phyloP scores from a whole-genome alignment of 1,284 basidiomycete genomes.

The Vanrija sp. region DNA sequence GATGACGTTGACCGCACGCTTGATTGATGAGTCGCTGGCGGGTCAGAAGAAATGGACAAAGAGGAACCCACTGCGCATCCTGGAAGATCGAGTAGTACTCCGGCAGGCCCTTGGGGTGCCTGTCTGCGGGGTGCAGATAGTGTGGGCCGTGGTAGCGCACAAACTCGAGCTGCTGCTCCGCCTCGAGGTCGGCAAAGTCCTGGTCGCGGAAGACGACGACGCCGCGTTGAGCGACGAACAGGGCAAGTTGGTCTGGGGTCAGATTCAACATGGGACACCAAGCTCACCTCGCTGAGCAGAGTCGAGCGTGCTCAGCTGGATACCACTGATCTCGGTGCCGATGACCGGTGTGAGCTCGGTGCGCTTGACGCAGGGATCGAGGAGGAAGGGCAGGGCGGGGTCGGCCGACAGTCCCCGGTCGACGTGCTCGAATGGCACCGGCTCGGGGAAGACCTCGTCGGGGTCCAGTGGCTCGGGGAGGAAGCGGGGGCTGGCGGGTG shows the following conservation, averaged over 20 bases:
- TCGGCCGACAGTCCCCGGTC: constrained; percentile 66
- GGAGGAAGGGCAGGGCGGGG: constrained; percentile 63
- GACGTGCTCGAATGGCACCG: constrained; percentile 61
- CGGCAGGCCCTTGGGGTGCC: no score
- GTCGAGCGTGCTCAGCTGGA: constrained; percentile 64
- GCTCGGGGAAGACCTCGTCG: no score
- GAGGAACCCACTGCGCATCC: no score
- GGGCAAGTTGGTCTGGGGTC: constrained; percentile 58
- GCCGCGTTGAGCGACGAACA: constrained; percentile 75
- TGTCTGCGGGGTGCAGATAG: no score
- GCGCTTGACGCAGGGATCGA: constrained; percentile 55
- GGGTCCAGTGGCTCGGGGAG: no score
- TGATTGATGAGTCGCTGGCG: no score
- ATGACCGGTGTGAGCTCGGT: constrained; percentile 63
- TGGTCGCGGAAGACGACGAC: constrained; percentile 57
- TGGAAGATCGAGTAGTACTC: no score
- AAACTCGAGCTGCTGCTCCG: constrained; percentile 40
- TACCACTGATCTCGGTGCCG: constrained; percentile 68
- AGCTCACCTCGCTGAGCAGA: constrained; percentile 14
- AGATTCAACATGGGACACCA: constrained; percentile 12
- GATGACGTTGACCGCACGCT: no score
- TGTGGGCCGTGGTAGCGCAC: no score
- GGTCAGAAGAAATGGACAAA: no score
- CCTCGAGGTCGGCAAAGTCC: constrained; percentile 46
- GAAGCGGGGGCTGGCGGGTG: no score